Evolutionary conservation across 2,329 filamentous ascomycete species (phyloP).

Genomic region (Alternaria arbusti): DNA sequence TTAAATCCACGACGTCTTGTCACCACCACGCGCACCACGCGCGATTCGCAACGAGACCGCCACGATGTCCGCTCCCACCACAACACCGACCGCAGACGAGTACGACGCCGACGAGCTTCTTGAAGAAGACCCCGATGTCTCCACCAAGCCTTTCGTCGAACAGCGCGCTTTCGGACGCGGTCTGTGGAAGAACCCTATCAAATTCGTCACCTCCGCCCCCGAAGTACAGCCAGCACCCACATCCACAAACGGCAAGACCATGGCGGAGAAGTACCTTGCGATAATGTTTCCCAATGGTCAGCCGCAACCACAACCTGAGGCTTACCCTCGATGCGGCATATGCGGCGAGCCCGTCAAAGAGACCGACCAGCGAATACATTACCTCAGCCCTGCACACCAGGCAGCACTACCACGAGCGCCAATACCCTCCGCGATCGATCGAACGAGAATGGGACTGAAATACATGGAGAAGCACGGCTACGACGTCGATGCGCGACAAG

Average conservation of each 20-base stretch:
- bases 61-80: constrained; percentile 15
- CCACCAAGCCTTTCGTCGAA: constrained; percentile 63
- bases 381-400: constrained; percentile 70
- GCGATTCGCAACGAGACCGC: not conserved
- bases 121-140: constrained; percentile 59
- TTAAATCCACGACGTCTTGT: not conserved
- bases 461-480: constrained; percentile 73
- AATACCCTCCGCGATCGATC: constrained; percentile 74
- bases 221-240: constrained; percentile 22
- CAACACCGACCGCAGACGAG: constrained; percentile 8
- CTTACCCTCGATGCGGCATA: constrained; percentile 39
- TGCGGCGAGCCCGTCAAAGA: constrained; percentile 46
- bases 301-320: constrained; percentile 24
- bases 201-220: constrained; percentile 62
- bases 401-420: constrained; percentile 72
- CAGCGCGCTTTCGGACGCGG: constrained; percentile 66
- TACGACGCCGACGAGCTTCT: constrained; percentile 20
- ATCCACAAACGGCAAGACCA: constrained; percentile 56
- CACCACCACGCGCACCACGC: not conserved
- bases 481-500: constrained; percentile 74
- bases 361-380: constrained; percentile 55
- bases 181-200: constrained; percentile 66
- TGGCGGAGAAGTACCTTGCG: constrained; percentile 69
- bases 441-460: constrained; percentile 71
- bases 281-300: constrained; percentile 64